These are phyloP conservation scores for Malassezia pachydermatis DNA, from an alignment of 1,284 basidiomycete species.

Conservation along the genomic window DNA sequence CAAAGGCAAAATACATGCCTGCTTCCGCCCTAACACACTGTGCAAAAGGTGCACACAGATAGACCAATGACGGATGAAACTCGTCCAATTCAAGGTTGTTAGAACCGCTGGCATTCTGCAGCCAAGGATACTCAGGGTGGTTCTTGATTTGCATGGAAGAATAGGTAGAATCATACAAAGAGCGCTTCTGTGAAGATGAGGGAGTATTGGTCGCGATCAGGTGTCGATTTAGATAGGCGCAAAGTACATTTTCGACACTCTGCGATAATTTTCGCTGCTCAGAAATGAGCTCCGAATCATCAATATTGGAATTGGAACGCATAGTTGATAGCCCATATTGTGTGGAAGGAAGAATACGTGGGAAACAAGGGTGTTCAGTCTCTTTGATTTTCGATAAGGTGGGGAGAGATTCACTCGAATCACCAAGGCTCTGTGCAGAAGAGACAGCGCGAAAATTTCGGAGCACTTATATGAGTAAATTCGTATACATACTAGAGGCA, in stretches of 20 bases:
- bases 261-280: slow-evolving; percentile 37
- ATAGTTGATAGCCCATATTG: slow-evolving; percentile 13
- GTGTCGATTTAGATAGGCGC: slow-evolving; percentile 38
- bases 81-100: slow-evolving; percentile 13
- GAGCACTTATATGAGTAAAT: neutral
- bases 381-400: too few species aligned
- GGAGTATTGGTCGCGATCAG: neutral
- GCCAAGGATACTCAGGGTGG: slow-evolving; percentile 1
- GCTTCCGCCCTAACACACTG: slow-evolving; percentile 46
- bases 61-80: slow-evolving; percentile 44
- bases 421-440: too few species aligned
- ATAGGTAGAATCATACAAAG: neutral
- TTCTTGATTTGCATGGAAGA: slow-evolving; percentile 8
- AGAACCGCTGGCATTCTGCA: neutral
- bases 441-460: neutral
- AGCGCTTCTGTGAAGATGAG: neutral
- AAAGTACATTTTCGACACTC: slow-evolving; percentile 39
- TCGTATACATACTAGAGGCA: neutral
- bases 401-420: too few species aligned
- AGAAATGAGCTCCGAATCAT: slow-evolving; percentile 10
- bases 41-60: slow-evolving; percentile 46
- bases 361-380: neutral
- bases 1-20: slow-evolving; percentile 49
- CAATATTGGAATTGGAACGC: slow-evolving; percentile 7
- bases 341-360: slow-evolving; percentile 13